A percentile compares a stretch with the other conserved stretches of the same genome.
Evolutionary conservation across 345 rosid genomes (phyloP).

Genomic region (Salix purpurea): DNA sequence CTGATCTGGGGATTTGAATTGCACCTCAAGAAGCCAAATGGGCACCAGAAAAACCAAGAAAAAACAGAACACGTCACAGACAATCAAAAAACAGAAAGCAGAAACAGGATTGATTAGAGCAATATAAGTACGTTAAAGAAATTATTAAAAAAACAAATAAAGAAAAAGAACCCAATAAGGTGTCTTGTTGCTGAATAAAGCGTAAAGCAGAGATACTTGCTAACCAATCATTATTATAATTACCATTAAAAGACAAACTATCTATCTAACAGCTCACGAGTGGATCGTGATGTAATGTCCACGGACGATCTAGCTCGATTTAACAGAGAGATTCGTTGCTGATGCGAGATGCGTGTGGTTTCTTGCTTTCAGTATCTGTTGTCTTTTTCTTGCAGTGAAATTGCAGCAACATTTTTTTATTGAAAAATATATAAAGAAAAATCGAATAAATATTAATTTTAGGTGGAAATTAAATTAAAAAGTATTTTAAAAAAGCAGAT

Average conservation of each 20-base stretch:
- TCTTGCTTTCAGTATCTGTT: neutral
- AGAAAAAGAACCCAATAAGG: neutral
- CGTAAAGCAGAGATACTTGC: neutral
- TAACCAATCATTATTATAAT: neutral
- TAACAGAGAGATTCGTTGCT: neutral
- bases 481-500: too few relatives aligned
- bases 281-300: neutral
- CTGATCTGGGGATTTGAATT: neutral
- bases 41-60: neutral
- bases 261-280: neutral
- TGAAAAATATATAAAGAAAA: too few relatives aligned
- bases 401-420: too few relatives aligned
- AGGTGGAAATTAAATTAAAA: too few relatives aligned
- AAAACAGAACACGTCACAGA: neutral
- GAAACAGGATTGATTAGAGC: neutral
- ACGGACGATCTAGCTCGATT: neutral
- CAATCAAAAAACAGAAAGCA: neutral
- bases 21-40: neutral
- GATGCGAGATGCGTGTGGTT: neutral
- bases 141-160: neutral
- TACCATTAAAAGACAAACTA: neutral
- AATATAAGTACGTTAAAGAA: neutral
- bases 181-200: constrained; percentile 3
- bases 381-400: neutral
- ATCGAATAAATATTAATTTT: too few relatives aligned